These are phyloP conservation scores for Capsella rubella DNA, from an alignment of 441 rosid genomes.

Conservation along the genomic window DNA sequence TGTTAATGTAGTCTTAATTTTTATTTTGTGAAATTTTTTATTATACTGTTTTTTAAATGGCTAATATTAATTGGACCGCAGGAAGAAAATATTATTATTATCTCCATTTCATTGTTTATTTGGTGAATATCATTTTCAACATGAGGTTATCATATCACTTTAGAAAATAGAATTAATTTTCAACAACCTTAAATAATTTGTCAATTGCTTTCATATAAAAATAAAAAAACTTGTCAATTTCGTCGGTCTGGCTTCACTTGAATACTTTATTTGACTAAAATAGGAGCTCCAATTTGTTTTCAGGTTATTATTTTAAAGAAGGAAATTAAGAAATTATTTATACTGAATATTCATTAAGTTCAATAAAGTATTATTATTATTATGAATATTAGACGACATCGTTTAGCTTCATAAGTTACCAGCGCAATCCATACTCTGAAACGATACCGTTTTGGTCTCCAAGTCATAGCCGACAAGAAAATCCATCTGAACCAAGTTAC, in stretches of 20 bases:
- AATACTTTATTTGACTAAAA: constrained; percentile 1
- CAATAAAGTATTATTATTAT: background rate
- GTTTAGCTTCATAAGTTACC: background rate
- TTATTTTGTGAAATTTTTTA: background rate
- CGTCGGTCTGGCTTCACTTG: constrained; percentile 20
- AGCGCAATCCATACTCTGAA: constrained; percentile 48
- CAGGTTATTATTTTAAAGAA: background rate
- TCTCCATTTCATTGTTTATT: background rate
- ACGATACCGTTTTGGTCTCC: constrained; percentile 33
- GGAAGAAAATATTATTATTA: background rate
- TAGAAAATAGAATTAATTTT: background rate
- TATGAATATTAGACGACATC: constrained; percentile 15
- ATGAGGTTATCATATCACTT: constrained; percentile 24
- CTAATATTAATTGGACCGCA: constrained; percentile 24
- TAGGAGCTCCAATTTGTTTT: background rate
- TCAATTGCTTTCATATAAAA: background rate
- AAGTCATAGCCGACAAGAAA: constrained; percentile 49
- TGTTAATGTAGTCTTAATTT: background rate
- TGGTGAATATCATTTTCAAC: constrained; percentile 18
- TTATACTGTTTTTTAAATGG: background rate
- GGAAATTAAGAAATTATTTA: constrained; percentile 18
- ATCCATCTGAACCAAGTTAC: constrained; percentile 52
- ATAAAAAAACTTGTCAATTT: constrained; percentile 5
- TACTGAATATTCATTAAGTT: constrained; percentile 18
- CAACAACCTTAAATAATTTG: background rate